A percentile compares a stretch with the other conserved stretches of the same genome.
Conservation (phyloP, 352 stramenopile genomes). For the Pythium rhizo-oryzae region DNA sequence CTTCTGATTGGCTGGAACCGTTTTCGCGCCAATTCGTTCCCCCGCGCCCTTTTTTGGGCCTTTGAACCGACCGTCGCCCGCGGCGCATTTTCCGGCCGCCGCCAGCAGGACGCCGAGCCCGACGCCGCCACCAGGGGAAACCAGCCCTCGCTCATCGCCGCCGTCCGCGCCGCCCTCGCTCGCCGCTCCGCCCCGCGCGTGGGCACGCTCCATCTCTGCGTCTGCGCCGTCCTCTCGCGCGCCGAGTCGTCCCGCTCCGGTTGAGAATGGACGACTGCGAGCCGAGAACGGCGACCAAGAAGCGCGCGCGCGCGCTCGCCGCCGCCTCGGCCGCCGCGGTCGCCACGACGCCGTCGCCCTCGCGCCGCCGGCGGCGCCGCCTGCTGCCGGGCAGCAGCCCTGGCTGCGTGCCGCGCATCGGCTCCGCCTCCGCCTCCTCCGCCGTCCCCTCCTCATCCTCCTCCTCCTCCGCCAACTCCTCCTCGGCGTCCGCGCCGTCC, state of each 20-base stretch:
- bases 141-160: no score
- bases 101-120: no score
- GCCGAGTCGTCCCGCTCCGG: background rate
- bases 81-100: no score
- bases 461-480: background rate
- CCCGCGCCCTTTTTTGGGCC: slow-evolving; percentile 30
- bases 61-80: slow-evolving; percentile 13
- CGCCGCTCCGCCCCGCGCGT: background rate
- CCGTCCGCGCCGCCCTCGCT: no score
- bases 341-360: slow-evolving; percentile 23
- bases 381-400: slow-evolving; percentile 24
- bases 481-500: background rate
- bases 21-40: slow-evolving; percentile 26
- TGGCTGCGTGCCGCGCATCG: slow-evolving; percentile 22
- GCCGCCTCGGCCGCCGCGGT: background rate
- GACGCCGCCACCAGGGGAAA: no score
- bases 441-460: background rate
- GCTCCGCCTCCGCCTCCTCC: background rate
- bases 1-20: slow-evolving; percentile 25
- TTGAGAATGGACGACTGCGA: slow-evolving; percentile 22
- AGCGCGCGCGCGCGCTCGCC: background rate
- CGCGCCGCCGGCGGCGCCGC: slow-evolving; percentile 26
- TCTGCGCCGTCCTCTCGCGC: background rate
- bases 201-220: background rate
- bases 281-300: slow-evolving; percentile 13